Base-by-base conservation (phyloP, 495 filamentous ascomycete species). In the Podospora conica region DNA sequence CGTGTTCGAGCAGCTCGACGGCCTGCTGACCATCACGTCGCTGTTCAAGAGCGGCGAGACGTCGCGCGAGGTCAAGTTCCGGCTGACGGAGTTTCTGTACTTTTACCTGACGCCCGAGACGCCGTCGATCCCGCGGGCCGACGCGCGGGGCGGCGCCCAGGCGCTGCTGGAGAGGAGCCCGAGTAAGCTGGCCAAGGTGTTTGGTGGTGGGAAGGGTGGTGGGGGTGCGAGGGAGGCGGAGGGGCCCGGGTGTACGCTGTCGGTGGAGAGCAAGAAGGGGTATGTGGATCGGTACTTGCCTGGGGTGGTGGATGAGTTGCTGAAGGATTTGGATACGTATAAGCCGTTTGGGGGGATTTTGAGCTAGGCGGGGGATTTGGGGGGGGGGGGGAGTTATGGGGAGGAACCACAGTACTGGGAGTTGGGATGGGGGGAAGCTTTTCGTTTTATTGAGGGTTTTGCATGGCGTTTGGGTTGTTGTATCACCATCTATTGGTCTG, bases 61-160 rank as follows among this genome's bases (percentile, higher is more conserved):
- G 5, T 85, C 86, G 15, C 85, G 91, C 63, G 91, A 93, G 68
- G 94, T 98, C 64, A 97, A 96, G 76, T 85, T 96, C 69, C 92
- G 93, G 71, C 84, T 96, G 10, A 88, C 97, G 65, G 95, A 98
- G 73, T 97, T 98, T 75, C 79, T 98, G 6, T 96, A 98, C 78
- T 97, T 97, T 78, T 98, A 98, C 76, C 86, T 98, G 58, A 97
- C 97, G 88, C 92, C 93, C 28, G 95, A 98, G 77, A 87, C 84
- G 1, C 86, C 90, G 20, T 83, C 84, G 21, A 80, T 82, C 71
- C 73, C 83, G 58, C 75, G 73, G 63, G 78, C 80, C 40, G 79
- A 72, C 40, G 69, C 77, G 22, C 33, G 60, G n/a, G 67, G 68
- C 23, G 71, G 72, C 0, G 65, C 69, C 3, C 79, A 81, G 3